A percentile compares a stretch with the other conserved stretches of the same genome.
Conservation (phyloP, 768 basidiomycete species). For the Macrolepiota albuminosa region DNA sequence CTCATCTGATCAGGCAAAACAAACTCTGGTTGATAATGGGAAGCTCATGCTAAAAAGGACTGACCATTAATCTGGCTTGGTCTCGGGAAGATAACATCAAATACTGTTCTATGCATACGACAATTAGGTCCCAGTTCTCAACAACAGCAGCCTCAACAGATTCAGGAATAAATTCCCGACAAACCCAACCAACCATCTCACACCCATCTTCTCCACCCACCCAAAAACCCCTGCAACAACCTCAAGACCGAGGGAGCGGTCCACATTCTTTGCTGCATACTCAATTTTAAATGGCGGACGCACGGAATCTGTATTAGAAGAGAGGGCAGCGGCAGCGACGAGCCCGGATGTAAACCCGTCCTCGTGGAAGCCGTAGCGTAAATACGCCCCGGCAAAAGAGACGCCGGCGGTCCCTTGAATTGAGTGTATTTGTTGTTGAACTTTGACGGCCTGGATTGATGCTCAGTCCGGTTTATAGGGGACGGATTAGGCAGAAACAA, state of each 20-base stretch:
- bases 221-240: slow-evolving; percentile 32
- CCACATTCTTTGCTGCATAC: slow-evolving; percentile 28
- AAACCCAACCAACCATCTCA: not conserved
- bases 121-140: not conserved
- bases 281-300: slow-evolving; percentile 39
- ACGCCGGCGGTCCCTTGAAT: slow-evolving; percentile 65
- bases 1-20: not conserved
- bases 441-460: slow-evolving; percentile 39
- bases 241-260: slow-evolving; percentile 11
- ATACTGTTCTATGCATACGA: not conserved
- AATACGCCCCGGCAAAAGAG: slow-evolving; percentile 67
- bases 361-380: slow-evolving; percentile 79
- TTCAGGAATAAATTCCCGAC: not conserved
- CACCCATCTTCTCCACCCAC: slow-evolving; percentile 30
- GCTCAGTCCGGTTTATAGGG: not conserved
- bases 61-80: not conserved
- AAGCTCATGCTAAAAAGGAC: not conserved
- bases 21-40: not conserved
- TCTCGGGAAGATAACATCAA: not conserved
- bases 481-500: slow-evolving; percentile 9
- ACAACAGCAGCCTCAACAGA: not conserved
- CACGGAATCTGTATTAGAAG: slow-evolving; percentile 13
- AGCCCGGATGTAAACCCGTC: slow-evolving; percentile 61
- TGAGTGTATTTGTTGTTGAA: slow-evolving; percentile 44
- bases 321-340: slow-evolving; percentile 24